Conservation (phyloP, 495 filamentous ascomycete species). For the Talaromyces proteolyticus region DNA sequence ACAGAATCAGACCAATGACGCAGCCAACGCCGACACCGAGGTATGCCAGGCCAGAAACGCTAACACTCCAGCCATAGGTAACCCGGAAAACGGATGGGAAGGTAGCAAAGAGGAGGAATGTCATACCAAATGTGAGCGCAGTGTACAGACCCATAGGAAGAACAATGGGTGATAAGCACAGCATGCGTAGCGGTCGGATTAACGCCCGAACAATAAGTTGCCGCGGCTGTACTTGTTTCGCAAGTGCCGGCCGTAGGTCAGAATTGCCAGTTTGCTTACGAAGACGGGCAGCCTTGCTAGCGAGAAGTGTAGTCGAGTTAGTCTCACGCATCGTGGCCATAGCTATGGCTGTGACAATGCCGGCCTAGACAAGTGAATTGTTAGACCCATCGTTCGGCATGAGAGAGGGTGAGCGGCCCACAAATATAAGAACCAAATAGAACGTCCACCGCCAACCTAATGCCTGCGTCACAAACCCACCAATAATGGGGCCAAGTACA, state of each 20-base stretch:
- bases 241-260: constrained; percentile 23
- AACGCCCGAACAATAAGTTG: constrained; percentile 26
- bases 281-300: constrained; percentile 36
- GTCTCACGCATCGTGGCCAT: constrained; percentile 53
- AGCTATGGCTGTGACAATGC: constrained; percentile 42
- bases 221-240: constrained; percentile 32
- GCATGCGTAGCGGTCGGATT: constrained; percentile 39
- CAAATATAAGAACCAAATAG: constrained; percentile 21
- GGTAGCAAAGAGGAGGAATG: constrained; percentile 43
- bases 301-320: constrained; percentile 41
- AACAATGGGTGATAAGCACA: constrained; percentile 40
- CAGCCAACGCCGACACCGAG: constrained; percentile 49
- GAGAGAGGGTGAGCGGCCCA: not conserved
- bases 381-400: constrained; percentile 4
- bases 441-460: constrained; percentile 53
- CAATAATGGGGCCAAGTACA: constrained; percentile 20
- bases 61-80: constrained; percentile 44
- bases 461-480: constrained; percentile 17
- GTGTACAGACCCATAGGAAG: constrained; percentile 30
- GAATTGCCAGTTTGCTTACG: constrained; percentile 46
- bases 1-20: constrained; percentile 13
- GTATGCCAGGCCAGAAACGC: constrained; percentile 51
- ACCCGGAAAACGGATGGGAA: constrained; percentile 40
- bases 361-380: constrained; percentile 30
- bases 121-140: constrained; percentile 31